A percentile compares a stretch with the other conserved stretches of the same genome.
phyloP scores from a whole-genome alignment of 2,329 filamentous ascomycete species.

The Sodiomyces alkalinus region DNA sequence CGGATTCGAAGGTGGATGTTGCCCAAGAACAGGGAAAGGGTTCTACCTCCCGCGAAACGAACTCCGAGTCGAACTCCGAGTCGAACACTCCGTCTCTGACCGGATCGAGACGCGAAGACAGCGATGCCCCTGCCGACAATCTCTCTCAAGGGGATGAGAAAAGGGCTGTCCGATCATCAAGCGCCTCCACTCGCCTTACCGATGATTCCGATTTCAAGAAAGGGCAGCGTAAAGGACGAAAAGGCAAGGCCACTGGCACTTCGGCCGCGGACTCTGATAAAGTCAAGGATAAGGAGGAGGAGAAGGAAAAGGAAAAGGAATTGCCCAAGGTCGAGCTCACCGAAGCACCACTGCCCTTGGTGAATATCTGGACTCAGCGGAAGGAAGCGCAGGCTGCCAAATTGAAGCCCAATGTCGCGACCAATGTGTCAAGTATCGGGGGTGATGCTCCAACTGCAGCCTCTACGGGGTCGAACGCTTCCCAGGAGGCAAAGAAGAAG shows the following conservation, averaged over 20 bases:
- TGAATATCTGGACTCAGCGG: slow-evolving; percentile 81
- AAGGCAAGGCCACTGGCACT: slow-evolving; percentile 45
- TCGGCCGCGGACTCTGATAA: slow-evolving; percentile 15
- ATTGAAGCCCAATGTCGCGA: slow-evolving; percentile 17
- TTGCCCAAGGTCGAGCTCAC: slow-evolving; percentile 50
- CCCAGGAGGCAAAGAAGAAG: slow-evolving; percentile 30
- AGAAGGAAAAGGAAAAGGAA: slow-evolving; percentile 44
- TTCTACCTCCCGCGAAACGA: too few species aligned
- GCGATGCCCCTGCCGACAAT: slow-evolving; percentile 21
- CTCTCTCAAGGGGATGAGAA: slow-evolving; percentile 27
- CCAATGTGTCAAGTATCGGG: too few species aligned
- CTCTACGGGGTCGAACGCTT: slow-evolving; percentile 17
- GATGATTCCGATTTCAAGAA: slow-evolving; percentile 53
- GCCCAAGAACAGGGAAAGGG: too few species aligned
- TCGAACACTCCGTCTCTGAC: slow-evolving; percentile 20
- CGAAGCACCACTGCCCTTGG: slow-evolving; percentile 65
- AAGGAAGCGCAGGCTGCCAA: slow-evolving; percentile 49
- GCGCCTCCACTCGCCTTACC: slow-evolving; percentile 47
- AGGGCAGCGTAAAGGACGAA: slow-evolving; percentile 30
- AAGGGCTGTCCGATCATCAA: slow-evolving; percentile 39
- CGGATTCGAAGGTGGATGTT: too few species aligned
- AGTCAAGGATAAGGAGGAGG: slow-evolving; percentile 35
- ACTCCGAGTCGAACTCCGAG: neutral
- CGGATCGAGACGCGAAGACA: slow-evolving; percentile 22
- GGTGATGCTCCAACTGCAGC: slow-evolving; percentile 6